Conservation (phyloP, 2,329 filamentous ascomycete genomes). For the Xylaria sp. region DNA sequence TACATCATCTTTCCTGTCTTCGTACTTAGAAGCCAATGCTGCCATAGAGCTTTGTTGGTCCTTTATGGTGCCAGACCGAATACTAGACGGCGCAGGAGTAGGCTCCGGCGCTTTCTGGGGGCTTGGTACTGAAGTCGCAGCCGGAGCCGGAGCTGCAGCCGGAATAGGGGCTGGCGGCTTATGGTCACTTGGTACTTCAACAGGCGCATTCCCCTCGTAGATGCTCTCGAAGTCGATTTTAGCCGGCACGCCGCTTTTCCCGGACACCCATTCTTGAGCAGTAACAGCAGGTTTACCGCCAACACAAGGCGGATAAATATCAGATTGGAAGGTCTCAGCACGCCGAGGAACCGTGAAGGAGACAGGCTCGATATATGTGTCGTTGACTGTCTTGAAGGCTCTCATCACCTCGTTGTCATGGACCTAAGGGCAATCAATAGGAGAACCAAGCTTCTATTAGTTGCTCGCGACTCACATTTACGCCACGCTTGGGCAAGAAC, state of each 20-base stretch:
- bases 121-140: slow-evolving; percentile 53
- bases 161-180: slow-evolving; percentile 65
- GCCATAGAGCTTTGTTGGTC: slow-evolving; percentile 91
- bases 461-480: slow-evolving; percentile 72
- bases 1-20: slow-evolving; percentile 72
- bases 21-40: slow-evolving; percentile 85
- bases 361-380: slow-evolving; percentile 93
- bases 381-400: slow-evolving; percentile 97
- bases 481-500: slow-evolving; percentile 92
- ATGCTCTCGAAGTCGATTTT: slow-evolving; percentile 95
- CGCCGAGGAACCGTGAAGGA: slow-evolving; percentile 96
- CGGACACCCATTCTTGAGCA: slow-evolving; percentile 84
- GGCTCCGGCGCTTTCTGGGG: slow-evolving; percentile 65
- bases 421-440: slow-evolving; percentile 60
- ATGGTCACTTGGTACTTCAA: slow-evolving; percentile 78
- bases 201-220: slow-evolving; percentile 84
- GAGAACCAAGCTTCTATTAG: neutral
- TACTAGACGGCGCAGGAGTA: slow-evolving; percentile 62
- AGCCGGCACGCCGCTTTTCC: slow-evolving; percentile 83
- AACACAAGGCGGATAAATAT: slow-evolving; percentile 90
- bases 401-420: slow-evolving; percentile 97
- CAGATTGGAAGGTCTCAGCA: slow-evolving; percentile 94
- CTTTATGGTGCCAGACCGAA: slow-evolving; percentile 74
- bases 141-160: slow-evolving; percentile 58
- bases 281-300: slow-evolving; percentile 85